Evolutionary conservation across 345 rosid species (phyloP).

Genomic region (Syzygium aqueum): DNA sequence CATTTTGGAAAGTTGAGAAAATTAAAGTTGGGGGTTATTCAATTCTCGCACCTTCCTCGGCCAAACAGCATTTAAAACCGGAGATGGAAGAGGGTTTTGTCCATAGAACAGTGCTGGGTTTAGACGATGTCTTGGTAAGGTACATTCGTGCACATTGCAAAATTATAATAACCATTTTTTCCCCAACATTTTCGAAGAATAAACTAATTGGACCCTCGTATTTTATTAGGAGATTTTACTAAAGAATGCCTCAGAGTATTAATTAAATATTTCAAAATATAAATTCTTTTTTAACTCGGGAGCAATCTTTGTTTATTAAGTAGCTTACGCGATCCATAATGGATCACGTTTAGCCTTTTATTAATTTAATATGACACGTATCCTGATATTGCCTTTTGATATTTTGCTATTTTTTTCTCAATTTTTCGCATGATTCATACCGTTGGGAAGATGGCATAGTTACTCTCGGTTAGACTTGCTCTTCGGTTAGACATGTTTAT

Average conservation of each 20-base stretch:
- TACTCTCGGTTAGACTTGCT: neutral
- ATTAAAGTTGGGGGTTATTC: neutral
- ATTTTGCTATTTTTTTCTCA: neutral
- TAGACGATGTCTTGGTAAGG: neutral
- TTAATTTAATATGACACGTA: neutral
- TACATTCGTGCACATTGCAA: neutral
- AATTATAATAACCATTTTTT: neutral
- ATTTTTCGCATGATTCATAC: neutral
- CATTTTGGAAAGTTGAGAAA: neutral
- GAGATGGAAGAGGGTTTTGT: neutral
- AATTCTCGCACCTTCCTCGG: conserved; percentile 16
- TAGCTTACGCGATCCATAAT: neutral
- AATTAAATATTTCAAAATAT: neutral
- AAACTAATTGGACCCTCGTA: neutral
- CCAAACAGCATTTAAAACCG: conserved; percentile 1
- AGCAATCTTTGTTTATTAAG: neutral
- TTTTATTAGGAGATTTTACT: neutral
- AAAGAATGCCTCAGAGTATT: neutral
- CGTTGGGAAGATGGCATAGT: neutral
- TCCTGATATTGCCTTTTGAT: neutral
- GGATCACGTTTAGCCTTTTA: neutral
- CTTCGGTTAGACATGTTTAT: too few species aligned
- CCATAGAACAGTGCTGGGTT: neutral
- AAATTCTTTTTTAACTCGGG: neutral
- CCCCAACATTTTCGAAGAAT: neutral